Evolutionary conservation across 2,329 filamentous ascomycete species (phyloP), one percentile per base, ranked within the genome.

Genomic region (Colletotrichum sidae): DNA sequence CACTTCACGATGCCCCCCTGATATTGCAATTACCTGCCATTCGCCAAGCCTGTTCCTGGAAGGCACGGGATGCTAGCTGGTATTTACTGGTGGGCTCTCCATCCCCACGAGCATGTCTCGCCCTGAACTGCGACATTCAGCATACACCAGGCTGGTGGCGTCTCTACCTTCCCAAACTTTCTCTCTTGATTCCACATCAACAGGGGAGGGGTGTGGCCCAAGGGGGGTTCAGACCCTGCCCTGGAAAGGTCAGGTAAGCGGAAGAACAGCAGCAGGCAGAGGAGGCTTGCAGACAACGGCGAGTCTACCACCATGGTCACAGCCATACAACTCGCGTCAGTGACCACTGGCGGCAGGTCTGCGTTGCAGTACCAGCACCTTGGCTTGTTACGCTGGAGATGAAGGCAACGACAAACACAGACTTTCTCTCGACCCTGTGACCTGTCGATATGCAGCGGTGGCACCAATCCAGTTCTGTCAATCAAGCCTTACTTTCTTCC

Each of bases 71-170:
- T 34, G 41, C 57, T 62, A 50, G 15, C 17, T 42, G 37, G 42
- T 8, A 34, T 35, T 52, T 25, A 25, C 25, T 25, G 25, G 25
- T 25, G 51, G 60, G 41, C 46, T 53, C 42, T 47, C 57, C 25
- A 41, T 57, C 13, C 41, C 58, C 47, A 57, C 17, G 52, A 47
- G 52, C 38, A 34, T 57, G 58, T 62, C 58, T 65, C 52, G 42
- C 44, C 33, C 25, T 45, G 46, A 62, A 47, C 58, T 66, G 58
- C 63, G 63, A 63, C 63, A 66, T 62, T 47, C 52, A 62, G 63
- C 53, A 53, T 6, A 47, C 52, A 44, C 47, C 42, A 25, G 35
- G 33, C 38, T 37, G 54, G 60, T 66, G 63, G 49, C 52, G 52
- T 51, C 49, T 25, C 34, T 25, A 13, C 58, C 52, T 56, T 62